Evolutionary conservation across 371 early-diverging fungal genomes (phyloP).

Genomic region (Dipsacomyces acuminosporus): DNA sequence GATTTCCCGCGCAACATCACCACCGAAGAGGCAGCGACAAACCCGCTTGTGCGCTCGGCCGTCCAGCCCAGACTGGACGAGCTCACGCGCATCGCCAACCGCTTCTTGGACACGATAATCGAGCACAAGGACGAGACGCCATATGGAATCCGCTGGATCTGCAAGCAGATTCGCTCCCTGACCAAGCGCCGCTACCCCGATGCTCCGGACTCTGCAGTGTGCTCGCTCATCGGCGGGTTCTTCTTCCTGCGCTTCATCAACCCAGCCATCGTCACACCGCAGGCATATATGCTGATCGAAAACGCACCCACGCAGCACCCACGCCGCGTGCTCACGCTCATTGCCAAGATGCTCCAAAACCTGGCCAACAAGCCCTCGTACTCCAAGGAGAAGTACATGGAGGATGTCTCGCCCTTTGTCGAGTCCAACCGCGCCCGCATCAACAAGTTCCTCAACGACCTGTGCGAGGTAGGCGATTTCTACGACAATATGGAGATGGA

Average conservation of each 20-base stretch:
- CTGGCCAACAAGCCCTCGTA: slow-evolving; percentile 92
- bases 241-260: slow-evolving; percentile 96
- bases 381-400: slow-evolving; percentile 91
- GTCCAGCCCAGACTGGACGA: slow-evolving; percentile 77
- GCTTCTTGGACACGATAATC: slow-evolving; percentile 79
- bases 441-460: slow-evolving; percentile 79
- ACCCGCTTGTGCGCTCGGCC: slow-evolving; percentile 75
- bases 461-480: slow-evolving; percentile 94
- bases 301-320: slow-evolving; percentile 72
- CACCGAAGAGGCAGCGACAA: slow-evolving; percentile 69
- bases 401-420: slow-evolving; percentile 79
- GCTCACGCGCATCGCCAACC: slow-evolving; percentile 79
- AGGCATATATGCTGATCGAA: slow-evolving; percentile 91
- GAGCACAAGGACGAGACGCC: slow-evolving; percentile 76
- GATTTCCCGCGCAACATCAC: slow-evolving; percentile 69
- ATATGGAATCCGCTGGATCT: slow-evolving; percentile 97
- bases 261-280: slow-evolving; percentile 94
- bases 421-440: slow-evolving; percentile 82
- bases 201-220: slow-evolving; percentile 79
- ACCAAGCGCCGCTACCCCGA: slow-evolving; percentile 86
- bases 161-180: slow-evolving; percentile 90
- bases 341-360: slow-evolving; percentile 91
- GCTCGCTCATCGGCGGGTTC: slow-evolving; percentile 94
- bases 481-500: slow-evolving; percentile 95
- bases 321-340: slow-evolving; percentile 83